Evolutionary conservation across 768 basidiomycete species (phyloP).

Genomic region (Rhodosporidiobolus odoratus): DNA sequence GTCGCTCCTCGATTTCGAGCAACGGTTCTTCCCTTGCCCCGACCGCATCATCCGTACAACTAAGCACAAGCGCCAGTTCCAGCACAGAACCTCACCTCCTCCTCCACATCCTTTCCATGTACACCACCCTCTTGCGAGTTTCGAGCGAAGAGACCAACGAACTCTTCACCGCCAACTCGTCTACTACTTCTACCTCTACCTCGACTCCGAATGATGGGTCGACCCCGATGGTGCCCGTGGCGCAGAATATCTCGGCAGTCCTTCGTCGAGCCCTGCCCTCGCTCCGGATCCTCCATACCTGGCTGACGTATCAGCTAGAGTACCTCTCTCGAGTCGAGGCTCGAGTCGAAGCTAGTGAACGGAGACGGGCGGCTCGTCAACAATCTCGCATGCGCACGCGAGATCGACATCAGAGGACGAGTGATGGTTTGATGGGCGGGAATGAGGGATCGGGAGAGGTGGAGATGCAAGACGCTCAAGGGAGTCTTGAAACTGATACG

Average conservation of each 20-base stretch:
- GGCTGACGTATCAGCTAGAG: slow-evolving; percentile 71
- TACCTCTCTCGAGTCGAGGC: slow-evolving; percentile 54
- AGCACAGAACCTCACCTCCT: slow-evolving; percentile 61
- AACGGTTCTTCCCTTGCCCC: slow-evolving; percentile 7
- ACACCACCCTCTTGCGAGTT: slow-evolving; percentile 61
- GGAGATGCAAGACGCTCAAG: slow-evolving; percentile 18
- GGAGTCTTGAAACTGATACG: slow-evolving; percentile 42
- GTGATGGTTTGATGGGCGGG: not conserved
- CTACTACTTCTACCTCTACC: not conserved
- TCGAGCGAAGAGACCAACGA: slow-evolving; percentile 58
- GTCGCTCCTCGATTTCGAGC: slow-evolving; percentile 48
- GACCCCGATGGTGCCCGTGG: slow-evolving; percentile 62
- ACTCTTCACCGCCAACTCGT: slow-evolving; percentile 9
- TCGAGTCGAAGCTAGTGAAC: slow-evolving; percentile 21
- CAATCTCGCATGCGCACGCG: too few species aligned
- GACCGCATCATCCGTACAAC: slow-evolving; percentile 3
- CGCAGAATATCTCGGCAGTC: slow-evolving; percentile 75
- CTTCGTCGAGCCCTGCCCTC: slow-evolving; percentile 81
- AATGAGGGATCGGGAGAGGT: not conserved
- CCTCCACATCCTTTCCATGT: slow-evolving; percentile 62
- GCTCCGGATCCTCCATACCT: slow-evolving; percentile 79
- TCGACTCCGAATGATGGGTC: too few species aligned
- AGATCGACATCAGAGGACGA: too few species aligned
- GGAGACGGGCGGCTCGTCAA: not conserved
- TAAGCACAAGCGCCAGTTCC: not conserved